Percentiles rank a stretch among this genome's conserved stretches.
These are phyloP conservation scores for Tylopilus felleus DNA, from an alignment of 768 basidiomycete species.

Conservation along the genomic window DNA sequence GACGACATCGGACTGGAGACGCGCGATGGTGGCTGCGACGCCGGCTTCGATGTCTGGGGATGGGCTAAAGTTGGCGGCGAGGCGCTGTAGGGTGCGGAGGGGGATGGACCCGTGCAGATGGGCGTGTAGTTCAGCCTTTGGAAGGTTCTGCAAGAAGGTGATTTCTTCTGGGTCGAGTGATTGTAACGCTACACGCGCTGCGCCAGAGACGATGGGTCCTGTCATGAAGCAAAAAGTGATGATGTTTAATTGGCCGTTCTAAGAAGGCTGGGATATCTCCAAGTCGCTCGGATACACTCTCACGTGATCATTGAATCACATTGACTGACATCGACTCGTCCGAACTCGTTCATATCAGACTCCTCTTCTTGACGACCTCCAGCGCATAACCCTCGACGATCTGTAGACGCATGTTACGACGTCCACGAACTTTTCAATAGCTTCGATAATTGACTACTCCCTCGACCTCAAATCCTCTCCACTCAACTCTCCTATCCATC, in stretches of 20 bases:
- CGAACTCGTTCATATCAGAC: not conserved
- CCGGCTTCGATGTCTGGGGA: constrained; percentile 28
- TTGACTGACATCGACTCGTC: not conserved
- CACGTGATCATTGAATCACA: constrained; percentile 13
- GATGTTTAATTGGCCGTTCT: not conserved
- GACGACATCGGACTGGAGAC: constrained; percentile 36
- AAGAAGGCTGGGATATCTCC: too few relatives aligned
- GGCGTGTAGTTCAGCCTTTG: constrained; percentile 84
- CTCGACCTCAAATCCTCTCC: not conserved
- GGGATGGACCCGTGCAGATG: constrained; percentile 87
- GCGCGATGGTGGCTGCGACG: constrained; percentile 44
- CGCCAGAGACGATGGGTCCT: constrained; percentile 17
- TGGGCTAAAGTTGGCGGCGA: constrained; percentile 44
- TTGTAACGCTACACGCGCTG: constrained; percentile 47
- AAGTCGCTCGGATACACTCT: too few relatives aligned
- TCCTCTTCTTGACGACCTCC: not conserved
- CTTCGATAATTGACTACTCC: not conserved
- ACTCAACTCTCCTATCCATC: not conserved
- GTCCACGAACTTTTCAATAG: not conserved
- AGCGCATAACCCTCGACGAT: not conserved
- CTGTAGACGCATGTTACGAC: constrained; percentile 6
- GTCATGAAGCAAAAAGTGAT: not conserved
- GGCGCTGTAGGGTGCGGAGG: constrained; percentile 53
- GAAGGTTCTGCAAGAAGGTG: constrained; percentile 57
- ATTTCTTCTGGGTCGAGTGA: constrained; percentile 52